Percentiles rank a stretch among this genome's conserved stretches.
phyloP scores from a whole-genome alignment of 2,329 filamentous ascomycete genomes.

The Trichocomaceae sp. region DNA sequence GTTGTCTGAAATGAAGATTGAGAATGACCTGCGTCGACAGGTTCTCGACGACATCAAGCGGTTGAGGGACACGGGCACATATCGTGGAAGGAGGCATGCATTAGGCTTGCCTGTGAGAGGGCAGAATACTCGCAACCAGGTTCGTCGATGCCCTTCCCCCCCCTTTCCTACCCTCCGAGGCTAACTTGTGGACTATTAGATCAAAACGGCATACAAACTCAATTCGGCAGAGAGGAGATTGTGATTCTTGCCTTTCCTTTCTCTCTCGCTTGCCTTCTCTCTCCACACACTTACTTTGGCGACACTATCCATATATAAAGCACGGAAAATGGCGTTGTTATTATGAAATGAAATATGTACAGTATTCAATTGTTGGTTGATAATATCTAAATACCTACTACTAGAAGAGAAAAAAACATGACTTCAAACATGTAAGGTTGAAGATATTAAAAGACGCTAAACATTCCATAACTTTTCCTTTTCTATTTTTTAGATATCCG shows the following conservation, averaged over 20 bases:
- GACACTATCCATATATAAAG: slow-evolving; percentile 9
- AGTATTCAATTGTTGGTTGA: background rate
- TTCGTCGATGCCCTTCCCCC: slow-evolving; percentile 25
- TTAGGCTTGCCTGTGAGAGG: slow-evolving; percentile 88
- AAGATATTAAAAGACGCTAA: background rate
- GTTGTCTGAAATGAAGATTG: slow-evolving; percentile 85
- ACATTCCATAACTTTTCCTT: background rate
- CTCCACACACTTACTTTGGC: background rate
- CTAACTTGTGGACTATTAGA: slow-evolving; percentile 32
- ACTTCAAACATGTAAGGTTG: background rate
- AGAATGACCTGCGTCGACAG: slow-evolving; percentile 73
- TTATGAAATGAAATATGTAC: slow-evolving; percentile 3
- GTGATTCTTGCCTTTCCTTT: slow-evolving; percentile 24
- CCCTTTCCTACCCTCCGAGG: background rate
- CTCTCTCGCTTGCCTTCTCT: background rate
- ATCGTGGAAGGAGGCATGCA: slow-evolving; percentile 82
- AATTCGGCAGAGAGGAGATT: slow-evolving; percentile 53
- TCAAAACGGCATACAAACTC: slow-evolving; percentile 52
- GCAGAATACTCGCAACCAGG: slow-evolving; percentile 76
- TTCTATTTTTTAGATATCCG: background rate
- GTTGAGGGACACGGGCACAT: slow-evolving; percentile 83
- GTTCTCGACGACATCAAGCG: slow-evolving; percentile 79
- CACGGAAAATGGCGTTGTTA: slow-evolving; percentile 15
- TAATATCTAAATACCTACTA: slow-evolving; percentile 10
- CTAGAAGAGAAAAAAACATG: slow-evolving; percentile 3